These are phyloP conservation scores for Coniella vitis DNA, from an alignment of 2,329 filamentous ascomycete species.

Conservation along the genomic window DNA sequence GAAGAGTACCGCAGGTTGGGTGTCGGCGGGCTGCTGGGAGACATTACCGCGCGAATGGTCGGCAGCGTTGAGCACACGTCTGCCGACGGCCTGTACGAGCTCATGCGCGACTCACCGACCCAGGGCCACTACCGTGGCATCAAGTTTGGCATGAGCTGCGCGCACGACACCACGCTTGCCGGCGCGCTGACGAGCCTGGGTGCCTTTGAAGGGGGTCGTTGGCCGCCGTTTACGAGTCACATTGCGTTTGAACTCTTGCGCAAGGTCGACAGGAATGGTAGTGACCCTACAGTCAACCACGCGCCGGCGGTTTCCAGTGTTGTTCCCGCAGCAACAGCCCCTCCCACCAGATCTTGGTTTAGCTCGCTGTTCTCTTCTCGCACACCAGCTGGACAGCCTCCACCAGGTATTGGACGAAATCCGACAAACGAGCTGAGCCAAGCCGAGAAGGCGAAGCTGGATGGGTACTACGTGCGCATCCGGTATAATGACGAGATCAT, in stretches of 20 bases:
- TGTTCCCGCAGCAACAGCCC: constrained; percentile 9
- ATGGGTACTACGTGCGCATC: constrained; percentile 80
- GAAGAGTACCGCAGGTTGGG: constrained; percentile 83
- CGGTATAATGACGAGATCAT: constrained; percentile 86
- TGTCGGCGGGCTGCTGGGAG: constrained; percentile 78
- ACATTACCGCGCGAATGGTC: constrained; percentile 72
- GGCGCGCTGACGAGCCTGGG: constrained; percentile 72
- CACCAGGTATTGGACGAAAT: constrained; percentile 53
- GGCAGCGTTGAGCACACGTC: constrained; percentile 53
- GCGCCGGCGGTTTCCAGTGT: no score
- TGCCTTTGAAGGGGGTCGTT: constrained; percentile 63
- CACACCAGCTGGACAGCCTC: constrained; percentile 24
- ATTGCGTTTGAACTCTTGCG: constrained; percentile 87
- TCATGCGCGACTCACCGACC: constrained; percentile 31
- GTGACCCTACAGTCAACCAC: constrained; percentile 14
- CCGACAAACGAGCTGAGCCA: constrained; percentile 47
- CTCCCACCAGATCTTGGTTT: constrained; percentile 27
- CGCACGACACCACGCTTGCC: constrained; percentile 90
- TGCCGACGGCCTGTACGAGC: constrained; percentile 46
- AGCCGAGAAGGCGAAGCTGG: constrained; percentile 51
- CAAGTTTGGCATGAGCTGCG: constrained; percentile 75
- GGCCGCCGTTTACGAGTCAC: constrained; percentile 92
- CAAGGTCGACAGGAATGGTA: constrained; percentile 31
- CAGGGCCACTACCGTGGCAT: constrained; percentile 36
- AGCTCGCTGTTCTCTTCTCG: constrained; percentile 25